Evolutionary conservation across 1,284 basidiomycete species (phyloP), one percentile per base, ranked within the genome.

Genomic region (Trichosporon sp.): DNA sequence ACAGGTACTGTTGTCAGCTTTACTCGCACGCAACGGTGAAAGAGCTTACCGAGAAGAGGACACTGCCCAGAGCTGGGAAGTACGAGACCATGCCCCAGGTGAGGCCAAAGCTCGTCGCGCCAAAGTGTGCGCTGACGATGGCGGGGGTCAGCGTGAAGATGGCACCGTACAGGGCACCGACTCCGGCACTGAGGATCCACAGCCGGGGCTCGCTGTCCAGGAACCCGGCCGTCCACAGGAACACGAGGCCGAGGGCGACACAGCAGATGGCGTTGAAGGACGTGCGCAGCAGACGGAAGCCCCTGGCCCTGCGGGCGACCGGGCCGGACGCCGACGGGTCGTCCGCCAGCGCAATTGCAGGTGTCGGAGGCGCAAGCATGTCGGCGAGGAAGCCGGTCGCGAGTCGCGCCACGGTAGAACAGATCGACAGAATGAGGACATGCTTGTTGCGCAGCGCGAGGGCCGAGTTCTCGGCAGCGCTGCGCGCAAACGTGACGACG

Each of bases 31-130:
- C 13, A 12, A 18, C 2, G 25, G 11, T 12, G 5, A 6, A 7
- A 21, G 5, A 8, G 77, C 81, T 73, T 60, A 80, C 81, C 2
- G 81, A 82, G 72, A 80, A 83, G 21, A 80, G 42, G 31, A 81
- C 77, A 0, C 81, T 80, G 15, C 83, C 83, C 2, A 81, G 70
- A 5, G 83, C 83, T 15, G 81, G 72, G 58, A 73, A 71, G 72
- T 83, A 83, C 42, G 80, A 82, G 29, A 83, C 74, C 79, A 82
- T 81, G 23, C 83, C 83, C 83, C 83, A 83, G 2, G 83, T 80
- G 1, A 83, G 72, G 64, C 83, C 83, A 64, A 83, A 83, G 71
- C 80, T 81, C 4, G 80, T 81, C 3, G 81, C 74, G 18, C 83
- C 83, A 62, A 80, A 83, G 70, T 83, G 83, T 11, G 80, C 74